Base-by-base conservation (phyloP, 192 early-diverging fungal species). In the Coemansia aciculifera region DNA sequence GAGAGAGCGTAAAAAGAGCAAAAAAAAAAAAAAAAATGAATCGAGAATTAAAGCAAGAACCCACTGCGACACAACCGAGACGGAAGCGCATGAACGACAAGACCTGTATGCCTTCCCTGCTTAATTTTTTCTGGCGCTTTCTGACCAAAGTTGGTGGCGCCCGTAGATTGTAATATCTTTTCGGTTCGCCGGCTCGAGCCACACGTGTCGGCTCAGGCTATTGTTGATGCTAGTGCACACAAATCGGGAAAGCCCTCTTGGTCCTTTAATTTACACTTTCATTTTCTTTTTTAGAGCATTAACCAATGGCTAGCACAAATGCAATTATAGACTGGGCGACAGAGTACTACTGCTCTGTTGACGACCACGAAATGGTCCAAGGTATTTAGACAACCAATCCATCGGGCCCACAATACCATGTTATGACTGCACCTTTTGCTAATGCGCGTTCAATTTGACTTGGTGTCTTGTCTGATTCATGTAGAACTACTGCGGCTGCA, bases 291-390 rank as follows among this genome's bases (percentile, higher is more conserved):
- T 27, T 27, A 27, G 15, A 21, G 19, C n/a, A 8, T 21, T 49
- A 11, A 12, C 8, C 2, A 21, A 60, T 67, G 66, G 29, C 54
- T 12, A 24, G 17, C 27, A 31, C 51, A 31, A 48, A 51, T 48
- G 2, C 63, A 27, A 48, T 81, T n/a, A 42, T 77, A 34, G 71
- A 76, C 43, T 81, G 79, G 79, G 74, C 74, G 34, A 65, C 62
- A 27, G 67, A 81, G 67, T 77, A 66, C 49, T 81, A 56, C 59
- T 73, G 79, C 65, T 46, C 71, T 4, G 24, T 43, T 23, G 65
- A 76, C 71, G 74, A 81, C 56, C 59, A 73, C 24, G 66, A 71
- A 10, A 51, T 81, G 52, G 59, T 81, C 1, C 39, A 42, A 19
- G 68, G 64, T 66, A 66, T 12, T 7, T 38, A 21, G 27, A 6